A percentile compares a stretch with the other conserved stretches of the same genome.
These are phyloP conservation scores for Corchorus capsularis DNA, from an alignment of 345 rosid genomes.

Conservation along the genomic window DNA sequence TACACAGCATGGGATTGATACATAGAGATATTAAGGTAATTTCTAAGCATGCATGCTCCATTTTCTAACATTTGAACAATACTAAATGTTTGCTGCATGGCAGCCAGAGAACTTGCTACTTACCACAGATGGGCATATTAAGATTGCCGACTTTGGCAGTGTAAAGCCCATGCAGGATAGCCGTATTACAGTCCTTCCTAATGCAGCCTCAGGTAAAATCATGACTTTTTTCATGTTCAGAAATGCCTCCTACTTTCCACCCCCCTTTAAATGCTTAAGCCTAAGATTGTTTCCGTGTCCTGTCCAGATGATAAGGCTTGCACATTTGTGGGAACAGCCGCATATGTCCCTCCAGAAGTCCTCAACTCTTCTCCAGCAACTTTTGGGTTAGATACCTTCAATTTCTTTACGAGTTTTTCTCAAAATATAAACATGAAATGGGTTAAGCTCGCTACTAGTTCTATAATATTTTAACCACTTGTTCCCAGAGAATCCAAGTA, in stretches of 20 bases:
- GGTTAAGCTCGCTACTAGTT: not conserved
- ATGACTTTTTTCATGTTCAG: slow-evolving; percentile 15
- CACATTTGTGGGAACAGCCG: slow-evolving; percentile 97
- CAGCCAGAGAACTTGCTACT: slow-evolving; percentile 97
- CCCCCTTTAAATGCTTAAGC: not conserved
- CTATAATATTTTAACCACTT: not conserved
- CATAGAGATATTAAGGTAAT: slow-evolving; percentile 97
- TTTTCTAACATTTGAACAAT: slow-evolving; percentile 17
- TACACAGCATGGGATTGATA: slow-evolving; percentile 86
- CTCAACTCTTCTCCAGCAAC: slow-evolving; percentile 99
- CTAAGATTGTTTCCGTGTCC: slow-evolving; percentile 20
- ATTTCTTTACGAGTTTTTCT: slow-evolving; percentile 6
- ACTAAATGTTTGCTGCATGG: slow-evolving; percentile 33
- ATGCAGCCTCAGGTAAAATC: slow-evolving; percentile 82
- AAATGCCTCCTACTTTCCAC: not conserved
- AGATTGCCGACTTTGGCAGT: slow-evolving; percentile 98
- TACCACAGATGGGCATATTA: slow-evolving; percentile 80
- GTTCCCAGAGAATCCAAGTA: not conserved
- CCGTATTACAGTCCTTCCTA: slow-evolving; percentile 85
- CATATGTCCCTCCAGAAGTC: slow-evolving; percentile 98
- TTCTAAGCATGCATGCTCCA: slow-evolving; percentile 12
- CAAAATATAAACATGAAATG: not conserved
- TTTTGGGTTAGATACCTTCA: slow-evolving; percentile 61
- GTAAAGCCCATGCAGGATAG: slow-evolving; percentile 98
- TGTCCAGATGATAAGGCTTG: slow-evolving; percentile 88